Conservation (phyloP, 2,329 filamentous ascomycete genomes). For the Diaporthe sp. region DNA sequence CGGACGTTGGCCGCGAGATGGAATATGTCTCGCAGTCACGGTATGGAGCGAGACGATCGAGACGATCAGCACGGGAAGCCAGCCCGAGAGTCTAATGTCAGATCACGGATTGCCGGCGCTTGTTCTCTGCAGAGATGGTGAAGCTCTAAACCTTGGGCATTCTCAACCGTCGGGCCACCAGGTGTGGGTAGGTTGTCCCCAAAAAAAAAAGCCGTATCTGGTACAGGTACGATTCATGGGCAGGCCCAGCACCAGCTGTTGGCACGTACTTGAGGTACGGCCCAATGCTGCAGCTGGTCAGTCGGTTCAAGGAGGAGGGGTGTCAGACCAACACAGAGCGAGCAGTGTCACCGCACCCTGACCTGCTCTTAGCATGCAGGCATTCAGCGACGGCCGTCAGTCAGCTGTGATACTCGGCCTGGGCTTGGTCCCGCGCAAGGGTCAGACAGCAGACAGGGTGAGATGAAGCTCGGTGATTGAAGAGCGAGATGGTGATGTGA, state of each 20-base stretch:
- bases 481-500: conserved; percentile 25
- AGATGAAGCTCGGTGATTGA: conserved; percentile 27
- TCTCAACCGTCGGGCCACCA: neutral
- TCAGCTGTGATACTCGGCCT: conserved; percentile 17
- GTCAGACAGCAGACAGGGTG: neutral
- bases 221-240: conserved; percentile 63
- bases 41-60: conserved; percentile 23
- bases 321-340: conserved; percentile 25
- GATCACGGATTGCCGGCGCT: conserved; percentile 20
- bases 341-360: conserved; percentile 31
- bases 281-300: conserved; percentile 33
- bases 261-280: conserved; percentile 15
- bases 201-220: conserved; percentile 66
- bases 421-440: conserved; percentile 26
- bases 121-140: neutral
- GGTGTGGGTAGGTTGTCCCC: conserved; percentile 58
- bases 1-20: conserved; percentile 16
- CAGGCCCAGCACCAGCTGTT: conserved; percentile 45
- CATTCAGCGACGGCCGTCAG: conserved; percentile 26
- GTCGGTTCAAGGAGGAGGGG: conserved; percentile 37
- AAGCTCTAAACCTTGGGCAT: neutral
- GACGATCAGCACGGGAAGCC: conserved; percentile 24
- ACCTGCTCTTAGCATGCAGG: conserved; percentile 8
- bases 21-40: conserved; percentile 1
- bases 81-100: conserved; percentile 30